phyloP scores from a whole-genome alignment of 768 basidiomycete genomes.

The Amanita molliuscula region DNA sequence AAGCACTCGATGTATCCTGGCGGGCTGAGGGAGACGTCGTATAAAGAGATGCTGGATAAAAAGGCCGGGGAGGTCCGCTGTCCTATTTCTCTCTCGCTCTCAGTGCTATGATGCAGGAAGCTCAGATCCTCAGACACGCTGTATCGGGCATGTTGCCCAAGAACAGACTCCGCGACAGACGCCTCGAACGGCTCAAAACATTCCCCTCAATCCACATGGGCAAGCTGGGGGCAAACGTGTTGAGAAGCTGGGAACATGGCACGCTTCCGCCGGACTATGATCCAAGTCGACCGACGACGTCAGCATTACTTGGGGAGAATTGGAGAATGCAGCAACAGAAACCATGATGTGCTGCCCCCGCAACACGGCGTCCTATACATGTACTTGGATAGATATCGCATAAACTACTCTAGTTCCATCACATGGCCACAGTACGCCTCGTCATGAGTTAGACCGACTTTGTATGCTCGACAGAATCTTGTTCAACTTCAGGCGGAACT shows the following conservation, averaged over 20 bases:
- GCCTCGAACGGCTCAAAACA: conserved; percentile 81
- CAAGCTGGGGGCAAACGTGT: conserved; percentile 62
- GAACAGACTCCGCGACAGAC: conserved; percentile 86
- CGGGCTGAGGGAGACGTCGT: conserved; percentile 86
- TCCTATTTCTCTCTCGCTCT: conserved; percentile 13
- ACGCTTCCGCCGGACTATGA: conserved; percentile 44
- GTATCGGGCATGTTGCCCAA: conserved; percentile 99
- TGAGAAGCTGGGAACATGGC: conserved; percentile 81
- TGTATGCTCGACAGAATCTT: background rate
- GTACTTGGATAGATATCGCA: no score
- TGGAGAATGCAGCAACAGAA: background rate
- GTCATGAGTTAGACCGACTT: background rate
- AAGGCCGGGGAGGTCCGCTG: conserved; percentile 51
- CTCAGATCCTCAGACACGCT: conserved; percentile 86
- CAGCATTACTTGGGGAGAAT: conserved; percentile 21
- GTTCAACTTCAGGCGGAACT: background rate
- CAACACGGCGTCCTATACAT: no score
- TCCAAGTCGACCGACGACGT: conserved; percentile 30
- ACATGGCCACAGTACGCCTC: no score
- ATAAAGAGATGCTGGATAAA: conserved; percentile 69
- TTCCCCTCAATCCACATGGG: conserved; percentile 77
- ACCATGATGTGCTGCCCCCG: background rate
- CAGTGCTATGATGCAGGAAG: conserved; percentile 42
- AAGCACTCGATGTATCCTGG: conserved; percentile 92
- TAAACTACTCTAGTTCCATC: no score